These are phyloP conservation scores for Penicillium canescens DNA, from an alignment of 495 filamentous ascomycete genomes.

Conservation along the genomic window DNA sequence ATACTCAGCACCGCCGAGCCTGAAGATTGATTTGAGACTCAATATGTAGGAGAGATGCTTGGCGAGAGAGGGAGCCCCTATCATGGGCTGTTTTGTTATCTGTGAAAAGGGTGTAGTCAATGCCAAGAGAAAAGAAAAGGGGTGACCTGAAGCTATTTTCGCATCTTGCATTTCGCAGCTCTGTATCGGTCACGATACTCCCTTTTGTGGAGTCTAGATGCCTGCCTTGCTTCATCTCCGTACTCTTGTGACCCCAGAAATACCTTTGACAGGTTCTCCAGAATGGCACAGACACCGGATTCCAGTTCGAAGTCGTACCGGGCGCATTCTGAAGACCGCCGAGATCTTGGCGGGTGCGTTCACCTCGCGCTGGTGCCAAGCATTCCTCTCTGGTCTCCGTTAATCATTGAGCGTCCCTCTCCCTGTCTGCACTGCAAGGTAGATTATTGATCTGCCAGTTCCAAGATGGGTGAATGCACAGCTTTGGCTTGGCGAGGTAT, in stretches of 20 bases:
- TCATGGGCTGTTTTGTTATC: constrained; percentile 2
- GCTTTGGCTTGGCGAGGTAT: background rate
- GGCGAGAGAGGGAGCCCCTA: constrained; percentile 4
- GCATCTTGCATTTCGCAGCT: no score
- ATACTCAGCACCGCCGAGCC: constrained; percentile 10
- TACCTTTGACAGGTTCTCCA: background rate
- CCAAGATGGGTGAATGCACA: background rate
- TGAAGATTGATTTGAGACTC: constrained; percentile 6
- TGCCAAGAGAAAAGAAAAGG: background rate
- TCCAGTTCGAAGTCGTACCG: constrained; percentile 10
- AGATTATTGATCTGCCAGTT: constrained; percentile 11
- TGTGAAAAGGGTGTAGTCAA: background rate
- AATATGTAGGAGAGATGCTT: constrained; percentile 4
- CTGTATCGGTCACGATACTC: no score
- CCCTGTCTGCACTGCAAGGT: constrained; percentile 7
- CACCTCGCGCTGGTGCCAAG: constrained; percentile 21
- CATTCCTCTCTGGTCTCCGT: constrained; percentile 3
- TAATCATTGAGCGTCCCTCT: background rate
- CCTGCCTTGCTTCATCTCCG: constrained; percentile 3
- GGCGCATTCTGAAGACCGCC: constrained; percentile 29
- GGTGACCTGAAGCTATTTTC: no score
- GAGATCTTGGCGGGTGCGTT: constrained; percentile 22
- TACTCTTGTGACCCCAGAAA: constrained; percentile 4
- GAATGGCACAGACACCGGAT: background rate
- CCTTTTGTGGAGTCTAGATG: constrained; percentile 3